Evolutionary conservation across 441 rosid genomes (phyloP), one percentile per base, ranked within the genome.

Genomic region (Jatropha podagrica): DNA sequence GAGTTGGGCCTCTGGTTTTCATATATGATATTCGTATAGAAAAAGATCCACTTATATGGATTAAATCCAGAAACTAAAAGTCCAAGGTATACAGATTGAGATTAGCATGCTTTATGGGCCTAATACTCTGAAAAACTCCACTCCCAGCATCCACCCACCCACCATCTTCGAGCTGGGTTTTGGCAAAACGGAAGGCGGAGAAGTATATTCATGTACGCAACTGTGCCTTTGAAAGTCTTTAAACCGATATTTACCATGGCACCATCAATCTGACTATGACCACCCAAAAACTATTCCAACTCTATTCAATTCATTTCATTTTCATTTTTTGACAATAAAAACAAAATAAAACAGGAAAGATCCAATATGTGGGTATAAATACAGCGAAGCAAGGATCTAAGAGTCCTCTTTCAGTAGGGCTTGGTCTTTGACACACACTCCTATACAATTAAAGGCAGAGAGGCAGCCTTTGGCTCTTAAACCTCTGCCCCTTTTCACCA

Each of bases 341-440:
- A 38, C 15, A 55, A 64, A 79, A 48, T 14, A 49, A 51, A 79
- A 71, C 68, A 70, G 72, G 73, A 79, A 66, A 51, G 70, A 80
- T 76, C 74, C 63, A 72, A 58, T 52, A 13, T 60, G 23, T 48
- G 81, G 68, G 77, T 55, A 76, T 74, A 81, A 73, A 78, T 83
- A 75, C 70, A 77, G 81, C 72, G 72, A 61, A 74, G 81, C 76
- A 78, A 84, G 75, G 69, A 79, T 79, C 86, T 17, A 66, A 81
- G 81, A 77, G 65, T 76, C 79, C 76, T 78, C 78, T 75, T 76
- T 77, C 80, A 81, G 88, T 87, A 90, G 91, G 94, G 92, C 91
- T 86, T 83, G 38, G 75, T 63, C 63, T 64, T 62, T 18, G 15
- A 67, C 75, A 65, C 73, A 74, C 74, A 14, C 80, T 63, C 69